A percentile compares a stretch with the other conserved stretches of the same genome.
These are phyloP conservation scores for Vickermania spadyakhi DNA, from an alignment of 208 protist species.

Conservation along the genomic window DNA sequence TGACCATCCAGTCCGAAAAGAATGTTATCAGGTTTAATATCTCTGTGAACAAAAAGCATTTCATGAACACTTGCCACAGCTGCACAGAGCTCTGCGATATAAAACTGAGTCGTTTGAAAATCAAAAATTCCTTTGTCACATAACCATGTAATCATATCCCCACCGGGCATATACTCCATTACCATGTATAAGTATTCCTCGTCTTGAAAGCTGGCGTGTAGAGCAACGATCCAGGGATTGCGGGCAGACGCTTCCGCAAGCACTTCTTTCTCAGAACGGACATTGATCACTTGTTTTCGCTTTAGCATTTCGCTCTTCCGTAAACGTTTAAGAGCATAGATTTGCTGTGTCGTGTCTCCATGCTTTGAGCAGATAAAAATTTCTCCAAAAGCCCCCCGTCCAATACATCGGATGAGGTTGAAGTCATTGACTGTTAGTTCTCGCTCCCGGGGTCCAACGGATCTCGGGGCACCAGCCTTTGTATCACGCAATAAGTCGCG, in stretches of 20 bases:
- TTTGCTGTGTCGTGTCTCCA: slow-evolving; percentile 39
- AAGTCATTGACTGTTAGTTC: slow-evolving; percentile 75
- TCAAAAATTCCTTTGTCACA: slow-evolving; percentile 85
- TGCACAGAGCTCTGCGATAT: slow-evolving; percentile 87
- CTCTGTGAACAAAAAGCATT: slow-evolving; percentile 90
- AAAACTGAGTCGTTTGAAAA: slow-evolving; percentile 81
- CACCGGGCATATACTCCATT: slow-evolving; percentile 93
- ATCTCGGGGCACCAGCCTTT: slow-evolving; percentile 32
- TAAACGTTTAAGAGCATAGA: slow-evolving; percentile 89
- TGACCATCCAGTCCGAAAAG: slow-evolving; percentile 94
- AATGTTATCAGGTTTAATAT: slow-evolving; percentile 98
- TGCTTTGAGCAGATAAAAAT: slow-evolving; percentile 83
- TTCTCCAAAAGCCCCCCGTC: slow-evolving; percentile 86
- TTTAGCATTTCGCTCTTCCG: slow-evolving; percentile 89
- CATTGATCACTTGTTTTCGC: slow-evolving; percentile 83
- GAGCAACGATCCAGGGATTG: slow-evolving; percentile 86
- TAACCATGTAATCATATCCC: slow-evolving; percentile 91
- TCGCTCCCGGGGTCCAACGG: slow-evolving; percentile 56
- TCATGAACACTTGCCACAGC: slow-evolving; percentile 86
- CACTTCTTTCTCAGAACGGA: slow-evolving; percentile 87
- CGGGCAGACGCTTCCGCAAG: slow-evolving; percentile 66
- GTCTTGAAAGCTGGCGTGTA: slow-evolving; percentile 91
- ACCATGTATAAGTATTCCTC: slow-evolving; percentile 89
- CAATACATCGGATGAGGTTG: slow-evolving; percentile 83
- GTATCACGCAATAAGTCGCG: slow-evolving; percentile 51